Conservation (phyloP, 192 early-diverging fungal genomes). For the Podila epicladia region DNA sequence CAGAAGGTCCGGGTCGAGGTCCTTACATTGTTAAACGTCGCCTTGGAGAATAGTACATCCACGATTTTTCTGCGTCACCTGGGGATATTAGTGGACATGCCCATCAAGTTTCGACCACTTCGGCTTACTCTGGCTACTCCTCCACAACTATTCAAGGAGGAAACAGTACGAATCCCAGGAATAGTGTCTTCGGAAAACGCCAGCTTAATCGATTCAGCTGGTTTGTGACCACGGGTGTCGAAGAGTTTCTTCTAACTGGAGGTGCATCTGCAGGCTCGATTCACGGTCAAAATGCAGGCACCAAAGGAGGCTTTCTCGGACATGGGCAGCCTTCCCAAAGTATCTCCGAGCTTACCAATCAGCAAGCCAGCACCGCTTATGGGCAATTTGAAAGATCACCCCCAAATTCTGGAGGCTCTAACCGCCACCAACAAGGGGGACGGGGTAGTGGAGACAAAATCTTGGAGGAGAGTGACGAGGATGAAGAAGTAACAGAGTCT, state of each 20-base stretch:
- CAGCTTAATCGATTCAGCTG: conserved; percentile 55
- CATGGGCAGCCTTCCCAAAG: too few species aligned
- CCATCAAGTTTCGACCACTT: conserved; percentile 19
- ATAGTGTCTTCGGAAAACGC: conserved; percentile 49
- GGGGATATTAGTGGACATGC: conserved; percentile 13
- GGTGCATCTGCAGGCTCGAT: conserved; percentile 1
- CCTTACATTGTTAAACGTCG: neutral
- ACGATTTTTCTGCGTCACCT: conserved; percentile 51
- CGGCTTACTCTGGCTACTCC: conserved; percentile 26
- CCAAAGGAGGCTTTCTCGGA: neutral
- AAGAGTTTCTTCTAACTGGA: conserved; percentile 53
- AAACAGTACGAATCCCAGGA: conserved; percentile 23
- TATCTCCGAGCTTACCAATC: neutral
- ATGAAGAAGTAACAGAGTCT: conserved; percentile 53
- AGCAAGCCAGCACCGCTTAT: conserved; percentile 8
- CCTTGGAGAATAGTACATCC: conserved; percentile 34
- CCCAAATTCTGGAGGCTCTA: conserved; percentile 17
- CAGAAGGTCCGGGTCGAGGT: neutral
- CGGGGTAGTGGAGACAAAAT: conserved; percentile 17
- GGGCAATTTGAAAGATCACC: conserved; percentile 13
- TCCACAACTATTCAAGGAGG: conserved; percentile 8
- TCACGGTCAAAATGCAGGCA: neutral
- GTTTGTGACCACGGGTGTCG: conserved; percentile 57
- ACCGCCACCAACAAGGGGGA: neutral
- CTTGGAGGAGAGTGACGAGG: conserved; percentile 29